phyloP scores from a whole-genome alignment of 2,329 filamentous ascomycete genomes.

The Phyllosticta paracitricarpa region DNA sequence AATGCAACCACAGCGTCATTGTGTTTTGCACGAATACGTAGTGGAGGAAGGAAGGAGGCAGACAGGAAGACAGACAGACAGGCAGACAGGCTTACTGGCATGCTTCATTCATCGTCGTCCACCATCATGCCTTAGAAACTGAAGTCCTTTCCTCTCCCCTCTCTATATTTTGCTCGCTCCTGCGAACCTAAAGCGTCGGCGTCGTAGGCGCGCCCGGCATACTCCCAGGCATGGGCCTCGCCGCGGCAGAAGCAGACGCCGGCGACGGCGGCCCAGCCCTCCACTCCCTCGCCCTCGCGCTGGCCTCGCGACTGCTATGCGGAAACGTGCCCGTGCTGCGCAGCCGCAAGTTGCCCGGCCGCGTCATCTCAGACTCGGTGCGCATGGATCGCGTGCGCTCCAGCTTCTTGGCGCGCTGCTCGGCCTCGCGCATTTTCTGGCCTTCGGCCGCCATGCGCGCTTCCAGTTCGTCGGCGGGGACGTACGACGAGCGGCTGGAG shows the following conservation, averaged over 20 bases:
- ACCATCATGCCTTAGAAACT: background rate
- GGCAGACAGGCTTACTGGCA: too few relatives aligned
- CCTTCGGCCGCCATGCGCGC: slow-evolving; percentile 27
- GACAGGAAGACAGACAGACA: too few relatives aligned
- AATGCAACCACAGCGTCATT: too few relatives aligned
- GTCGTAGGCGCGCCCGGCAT: background rate
- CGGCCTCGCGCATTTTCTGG: slow-evolving; percentile 26
- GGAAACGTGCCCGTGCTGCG: background rate
- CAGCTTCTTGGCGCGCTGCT: slow-evolving; percentile 18
- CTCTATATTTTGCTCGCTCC: too few relatives aligned
- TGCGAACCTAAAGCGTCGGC: background rate
- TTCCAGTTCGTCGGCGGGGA: slow-evolving; percentile 17
- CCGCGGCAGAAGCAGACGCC: background rate
- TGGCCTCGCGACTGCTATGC: background rate
- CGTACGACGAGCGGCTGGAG: background rate
- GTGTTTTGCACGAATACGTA: too few relatives aligned
- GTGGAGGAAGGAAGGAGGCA: too few relatives aligned
- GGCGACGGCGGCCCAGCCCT: background rate
- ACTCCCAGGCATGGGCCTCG: background rate
- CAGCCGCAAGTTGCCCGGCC: background rate
- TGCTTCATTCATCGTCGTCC: background rate
- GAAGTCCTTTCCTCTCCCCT: background rate
- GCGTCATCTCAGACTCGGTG: background rate
- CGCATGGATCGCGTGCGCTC: slow-evolving; percentile 1
- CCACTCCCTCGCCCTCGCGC: background rate